Base-by-base conservation (phyloP, 345 rosid species). In the Luvunga scandens region DNA sequence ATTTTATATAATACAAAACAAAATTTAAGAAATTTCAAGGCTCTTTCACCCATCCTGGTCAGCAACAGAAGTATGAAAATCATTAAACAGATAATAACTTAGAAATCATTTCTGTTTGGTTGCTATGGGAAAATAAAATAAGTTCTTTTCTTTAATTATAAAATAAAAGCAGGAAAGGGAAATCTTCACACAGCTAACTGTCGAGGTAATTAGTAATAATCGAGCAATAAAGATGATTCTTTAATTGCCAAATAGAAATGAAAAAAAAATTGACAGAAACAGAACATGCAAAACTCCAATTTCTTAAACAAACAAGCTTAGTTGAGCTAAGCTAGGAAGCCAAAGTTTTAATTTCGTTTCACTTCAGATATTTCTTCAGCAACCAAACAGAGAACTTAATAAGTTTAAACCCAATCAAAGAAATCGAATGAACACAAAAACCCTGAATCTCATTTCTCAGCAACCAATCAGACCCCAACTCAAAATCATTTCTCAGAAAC, bases 351-450 rank as follows among this genome's bases (percentile, higher is more conserved):
- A 69, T 71, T 76, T 78, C 45, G 28, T 60, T 33, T 62, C 25
- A 53, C 21, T 73, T 28, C 28, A 48, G 34, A 38, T 66, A n/a
- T 50, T 77, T 27, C 74, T 61, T 33, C 61, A 34, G 53, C 57
- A 83, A 75, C 63, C 69, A 78, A 74, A 57, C 75, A 66, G 8
- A 65, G 56, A 69, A 34, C 1, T 64, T 77, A 66, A 79, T 65
- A 72, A 42, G 33, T 77, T 56, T 33, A 56, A 59, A 59, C 33
- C n/a, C 22, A 62, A 75, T 36, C 70, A 48, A 72, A 55, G 2
- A 30, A 45, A 67, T n/a, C 30, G 70, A 56, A 72, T 60, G 2
- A 59, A 61, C 57, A 33, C 1, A 64, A 36, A 50, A 7, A 57
- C 72, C 19, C 22, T 7, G 6, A 39, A 59, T 36, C 30, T 38